Evolutionary conservation across 257 asterid genomes (phyloP).

Genomic region (Fraxinus excelsior): DNA sequence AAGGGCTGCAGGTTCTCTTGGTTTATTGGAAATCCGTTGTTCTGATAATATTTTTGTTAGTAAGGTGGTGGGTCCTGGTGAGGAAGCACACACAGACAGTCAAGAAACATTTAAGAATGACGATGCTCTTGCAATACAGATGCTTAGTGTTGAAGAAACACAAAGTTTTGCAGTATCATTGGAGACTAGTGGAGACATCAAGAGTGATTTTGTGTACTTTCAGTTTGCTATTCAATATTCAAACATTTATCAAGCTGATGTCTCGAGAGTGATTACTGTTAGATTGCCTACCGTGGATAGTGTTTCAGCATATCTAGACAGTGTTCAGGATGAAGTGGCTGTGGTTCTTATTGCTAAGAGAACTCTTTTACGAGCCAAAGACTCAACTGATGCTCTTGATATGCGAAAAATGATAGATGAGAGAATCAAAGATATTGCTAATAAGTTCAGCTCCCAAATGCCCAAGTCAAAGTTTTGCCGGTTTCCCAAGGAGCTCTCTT

Average conservation of each 20-base stretch:
- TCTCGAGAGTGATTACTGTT: conserved; percentile 84
- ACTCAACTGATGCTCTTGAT: conserved; percentile 63
- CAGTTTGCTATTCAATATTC: conserved; percentile 78
- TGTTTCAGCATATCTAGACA: conserved; percentile 75
- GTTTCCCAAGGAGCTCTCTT: conserved; percentile 76
- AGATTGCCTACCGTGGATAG: conserved; percentile 87
- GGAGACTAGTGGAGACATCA: conserved; percentile 80
- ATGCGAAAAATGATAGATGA: conserved; percentile 74
- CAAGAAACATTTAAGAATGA: conserved; percentile 67
- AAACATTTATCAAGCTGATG: conserved; percentile 79
- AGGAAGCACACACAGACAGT: conserved; percentile 77
- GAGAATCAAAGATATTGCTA: conserved; percentile 85
- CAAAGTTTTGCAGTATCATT: conserved; percentile 79
- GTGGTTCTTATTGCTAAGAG: conserved; percentile 87
- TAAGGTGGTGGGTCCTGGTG: conserved; percentile 96
- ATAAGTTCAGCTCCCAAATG: conserved; percentile 73
- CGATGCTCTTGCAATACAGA: conserved; percentile 60
- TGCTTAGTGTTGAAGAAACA: conserved; percentile 89
- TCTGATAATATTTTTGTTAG: conserved; percentile 78
- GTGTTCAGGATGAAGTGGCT: conserved; percentile 91
- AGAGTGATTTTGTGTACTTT: conserved; percentile 81
- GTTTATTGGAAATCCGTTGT: conserved; percentile 85
- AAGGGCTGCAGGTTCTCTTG: conserved; percentile 90
- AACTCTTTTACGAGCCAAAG: conserved; percentile 77
- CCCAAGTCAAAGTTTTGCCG: conserved; percentile 81